phyloP scores from a whole-genome alignment of 768 basidiomycete species.

The Mycena pura region DNA sequence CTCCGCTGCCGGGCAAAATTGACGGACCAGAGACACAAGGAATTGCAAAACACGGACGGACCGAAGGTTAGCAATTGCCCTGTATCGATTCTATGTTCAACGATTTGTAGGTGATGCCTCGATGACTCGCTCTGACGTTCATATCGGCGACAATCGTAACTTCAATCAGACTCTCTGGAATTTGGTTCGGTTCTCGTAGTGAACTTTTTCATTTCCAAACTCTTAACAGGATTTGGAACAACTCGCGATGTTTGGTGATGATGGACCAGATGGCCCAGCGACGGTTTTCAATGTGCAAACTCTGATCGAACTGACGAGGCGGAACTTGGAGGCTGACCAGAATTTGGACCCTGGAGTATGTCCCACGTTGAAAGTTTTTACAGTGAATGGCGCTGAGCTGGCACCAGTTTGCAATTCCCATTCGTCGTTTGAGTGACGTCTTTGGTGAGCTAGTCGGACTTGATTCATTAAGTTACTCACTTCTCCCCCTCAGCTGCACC shows the following conservation, averaged over 20 bases:
- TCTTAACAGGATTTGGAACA: constrained; percentile 1
- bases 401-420: not conserved
- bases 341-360: not conserved
- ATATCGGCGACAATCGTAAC: constrained; percentile 7
- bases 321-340: not conserved
- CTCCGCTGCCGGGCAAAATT: not conserved
- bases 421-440: not conserved
- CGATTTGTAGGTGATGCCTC: constrained; percentile 7
- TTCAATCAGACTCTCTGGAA: not conserved
- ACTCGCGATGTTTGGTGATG: not conserved
- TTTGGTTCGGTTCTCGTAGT: not conserved
- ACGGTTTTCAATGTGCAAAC: constrained; percentile 5
- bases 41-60: constrained; percentile 13
- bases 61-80: constrained; percentile 2
- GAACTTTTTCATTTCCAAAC: not conserved
- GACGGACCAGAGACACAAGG: constrained; percentile 10
- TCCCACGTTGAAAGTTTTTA: not conserved
- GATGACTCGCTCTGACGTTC: constrained; percentile 1
- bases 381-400: not conserved
- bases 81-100: not conserved
- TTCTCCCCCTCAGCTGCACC: not conserved
- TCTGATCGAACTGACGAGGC: not conserved
- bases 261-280: not conserved
- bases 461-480: not conserved
- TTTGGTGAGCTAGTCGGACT: not conserved